These are phyloP conservation scores for Lactifluus echinatus DNA, from an alignment of 768 basidiomycete genomes.

Conservation along the genomic window DNA sequence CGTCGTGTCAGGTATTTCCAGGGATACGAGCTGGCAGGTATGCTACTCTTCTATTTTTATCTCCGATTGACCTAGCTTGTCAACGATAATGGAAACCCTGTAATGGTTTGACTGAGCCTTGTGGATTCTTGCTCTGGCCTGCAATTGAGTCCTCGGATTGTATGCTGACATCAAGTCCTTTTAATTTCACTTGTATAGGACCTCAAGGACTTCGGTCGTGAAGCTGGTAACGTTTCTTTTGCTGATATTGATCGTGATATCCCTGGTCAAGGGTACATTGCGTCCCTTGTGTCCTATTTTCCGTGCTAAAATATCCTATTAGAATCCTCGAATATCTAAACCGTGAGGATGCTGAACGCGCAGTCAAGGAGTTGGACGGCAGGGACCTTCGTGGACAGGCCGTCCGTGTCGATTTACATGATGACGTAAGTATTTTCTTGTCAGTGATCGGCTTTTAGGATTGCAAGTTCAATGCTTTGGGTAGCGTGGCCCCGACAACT, in stretches of 20 bases:
- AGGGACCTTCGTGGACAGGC: constrained; percentile 80
- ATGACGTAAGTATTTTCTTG: constrained; percentile 39
- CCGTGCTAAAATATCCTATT: neutral
- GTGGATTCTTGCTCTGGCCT: neutral
- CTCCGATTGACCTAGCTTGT: neutral
- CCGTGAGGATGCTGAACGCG: constrained; percentile 86
- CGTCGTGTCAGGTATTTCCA: constrained; percentile 80
- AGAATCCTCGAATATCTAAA: constrained; percentile 89
- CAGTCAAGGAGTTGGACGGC: constrained; percentile 79
- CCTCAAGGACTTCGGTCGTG: constrained; percentile 94
- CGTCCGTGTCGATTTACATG: constrained; percentile 63
- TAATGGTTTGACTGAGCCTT: neutral
- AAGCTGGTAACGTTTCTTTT: constrained; percentile 87
- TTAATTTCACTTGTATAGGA: constrained; percentile 47
- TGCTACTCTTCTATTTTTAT: constrained; percentile 32
- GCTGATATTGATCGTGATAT: constrained; percentile 89
- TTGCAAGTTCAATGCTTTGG: constrained; percentile 3
- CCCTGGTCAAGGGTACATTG: constrained; percentile 77
- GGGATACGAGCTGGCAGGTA: constrained; percentile 99
- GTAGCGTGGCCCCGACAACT: constrained; percentile 67
- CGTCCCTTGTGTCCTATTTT: neutral
- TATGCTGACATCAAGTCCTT: neutral
- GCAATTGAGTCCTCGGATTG: neutral
- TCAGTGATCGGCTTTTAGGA: too few species aligned
- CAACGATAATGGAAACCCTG: neutral